A percentile compares a stretch with the other conserved stretches of the same genome.
phyloP scores from a whole-genome alignment of 805 yeast species.

The Candida pseudofarinosa region DNA sequence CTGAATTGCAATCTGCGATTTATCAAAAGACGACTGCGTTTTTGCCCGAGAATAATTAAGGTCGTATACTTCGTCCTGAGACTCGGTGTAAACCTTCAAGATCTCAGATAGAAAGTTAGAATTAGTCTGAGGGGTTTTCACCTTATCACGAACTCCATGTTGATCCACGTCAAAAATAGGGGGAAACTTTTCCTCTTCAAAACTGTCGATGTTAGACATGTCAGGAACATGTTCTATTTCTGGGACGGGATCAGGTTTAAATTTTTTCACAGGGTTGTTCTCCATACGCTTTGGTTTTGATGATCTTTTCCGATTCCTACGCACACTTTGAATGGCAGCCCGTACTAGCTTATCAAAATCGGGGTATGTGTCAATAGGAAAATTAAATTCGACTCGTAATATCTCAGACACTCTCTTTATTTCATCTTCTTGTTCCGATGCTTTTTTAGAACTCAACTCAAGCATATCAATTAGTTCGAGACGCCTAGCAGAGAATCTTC shows the following conservation, averaged over 20 bases:
- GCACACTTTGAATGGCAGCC: conserved; percentile 89
- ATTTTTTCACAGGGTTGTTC: not conserved
- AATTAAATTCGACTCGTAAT: conserved; percentile 74
- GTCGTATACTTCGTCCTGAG: conserved; percentile 30
- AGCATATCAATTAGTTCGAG: conserved; percentile 82
- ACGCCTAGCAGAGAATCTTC: conserved; percentile 83
- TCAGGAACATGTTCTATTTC: not conserved
- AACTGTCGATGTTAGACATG: not conserved
- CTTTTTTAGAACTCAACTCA: conserved; percentile 63
- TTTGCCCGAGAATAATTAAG: conserved; percentile 29
- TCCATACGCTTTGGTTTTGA: conserved; percentile 24
- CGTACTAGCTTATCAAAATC: conserved; percentile 90
- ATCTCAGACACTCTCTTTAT: conserved; percentile 75
- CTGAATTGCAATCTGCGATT: conserved; percentile 45
- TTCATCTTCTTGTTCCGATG: conserved; percentile 86
- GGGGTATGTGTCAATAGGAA: conserved; percentile 48
- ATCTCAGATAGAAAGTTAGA: conserved; percentile 31
- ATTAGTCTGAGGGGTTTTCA: conserved; percentile 1
- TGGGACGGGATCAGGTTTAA: not conserved
- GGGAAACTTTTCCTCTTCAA: not conserved
- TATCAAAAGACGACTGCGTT: conserved; percentile 28
- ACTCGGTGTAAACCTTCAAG: conserved; percentile 28
- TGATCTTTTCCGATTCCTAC: conserved; percentile 80
- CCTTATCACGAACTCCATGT: not conserved
- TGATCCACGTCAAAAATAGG: not conserved